These are phyloP conservation scores for Ocimum tenuiflorum DNA, from an alignment of 257 asterid species.

Conservation along the genomic window DNA sequence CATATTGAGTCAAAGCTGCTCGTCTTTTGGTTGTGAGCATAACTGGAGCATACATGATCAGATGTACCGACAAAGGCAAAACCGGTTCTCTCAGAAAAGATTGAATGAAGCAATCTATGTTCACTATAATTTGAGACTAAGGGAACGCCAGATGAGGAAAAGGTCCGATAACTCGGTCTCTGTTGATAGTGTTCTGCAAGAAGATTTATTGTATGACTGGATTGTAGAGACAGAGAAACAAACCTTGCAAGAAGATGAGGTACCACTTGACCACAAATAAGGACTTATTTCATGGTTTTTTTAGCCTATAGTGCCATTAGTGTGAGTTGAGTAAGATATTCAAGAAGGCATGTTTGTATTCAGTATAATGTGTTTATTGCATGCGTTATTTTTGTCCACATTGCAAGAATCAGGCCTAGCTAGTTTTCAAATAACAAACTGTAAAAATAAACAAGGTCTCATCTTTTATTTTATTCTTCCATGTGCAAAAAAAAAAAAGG, in stretches of 20 bases:
- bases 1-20: conserved; percentile 84
- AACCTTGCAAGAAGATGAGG: conserved; percentile 72
- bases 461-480: not conserved
- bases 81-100: conserved; percentile 60
- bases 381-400: not conserved
- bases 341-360: not conserved
- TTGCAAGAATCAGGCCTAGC: not conserved
- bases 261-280: conserved; percentile 15
- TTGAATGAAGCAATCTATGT: conserved; percentile 58
- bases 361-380: not conserved
- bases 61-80: conserved; percentile 54
- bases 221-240: conserved; percentile 66
- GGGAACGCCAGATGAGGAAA: conserved; percentile 79
- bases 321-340: not conserved
- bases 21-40: conserved; percentile 79
- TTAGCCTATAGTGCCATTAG: not conserved
- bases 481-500: not conserved
- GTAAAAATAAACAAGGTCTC: not conserved
- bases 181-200: conserved; percentile 61
- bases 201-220: conserved; percentile 66
- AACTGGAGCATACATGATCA: conserved; percentile 83
- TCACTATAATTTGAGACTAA: conserved; percentile 80
- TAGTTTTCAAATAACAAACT: not conserved
- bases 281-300: not conserved
- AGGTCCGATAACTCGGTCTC: conserved; percentile 43